Conservation (phyloP, 2,329 filamentous ascomycete genomes). For the Alternaria tenuissima region DNA sequence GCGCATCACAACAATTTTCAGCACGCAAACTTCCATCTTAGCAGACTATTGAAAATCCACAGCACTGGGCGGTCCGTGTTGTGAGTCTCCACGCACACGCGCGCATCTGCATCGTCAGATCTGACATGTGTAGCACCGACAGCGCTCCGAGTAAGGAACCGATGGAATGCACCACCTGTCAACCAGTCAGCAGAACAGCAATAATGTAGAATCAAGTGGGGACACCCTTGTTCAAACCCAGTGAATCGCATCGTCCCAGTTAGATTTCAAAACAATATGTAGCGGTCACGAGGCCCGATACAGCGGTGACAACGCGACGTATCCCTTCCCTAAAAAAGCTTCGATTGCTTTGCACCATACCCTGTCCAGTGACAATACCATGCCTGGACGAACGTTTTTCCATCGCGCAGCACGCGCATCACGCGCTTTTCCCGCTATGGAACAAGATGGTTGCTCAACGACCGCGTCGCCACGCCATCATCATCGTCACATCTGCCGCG, state of each 20-base stretch:
- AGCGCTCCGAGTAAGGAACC: not conserved
- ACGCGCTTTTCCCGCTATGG: not conserved
- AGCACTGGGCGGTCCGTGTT: not conserved
- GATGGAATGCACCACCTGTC: not conserved
- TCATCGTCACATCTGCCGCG: not conserved
- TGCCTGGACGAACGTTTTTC: not conserved
- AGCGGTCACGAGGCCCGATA: not conserved
- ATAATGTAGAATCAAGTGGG: not conserved
- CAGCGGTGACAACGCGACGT: not conserved
- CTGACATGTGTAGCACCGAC: not conserved
- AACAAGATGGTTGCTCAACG: not conserved
- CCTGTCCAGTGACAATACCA: not conserved
- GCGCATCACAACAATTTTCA: not conserved
- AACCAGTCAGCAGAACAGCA: not conserved
- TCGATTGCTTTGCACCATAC: not conserved
- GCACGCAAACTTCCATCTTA: not conserved
- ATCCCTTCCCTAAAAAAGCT: not conserved
- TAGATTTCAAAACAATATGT: not conserved
- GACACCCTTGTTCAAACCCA: not conserved
- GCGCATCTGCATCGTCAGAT: constrained; percentile 2
- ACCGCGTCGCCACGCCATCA: not conserved
- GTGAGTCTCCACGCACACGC: not conserved
- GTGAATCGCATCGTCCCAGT: not conserved
- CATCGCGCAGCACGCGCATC: not conserved
- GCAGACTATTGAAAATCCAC: not conserved